Percentiles rank a stretch among this genome's conserved stretches.
These are phyloP conservation scores for Arctium lappa DNA, from an alignment of 129 eudicot species.

Conservation along the genomic window DNA sequence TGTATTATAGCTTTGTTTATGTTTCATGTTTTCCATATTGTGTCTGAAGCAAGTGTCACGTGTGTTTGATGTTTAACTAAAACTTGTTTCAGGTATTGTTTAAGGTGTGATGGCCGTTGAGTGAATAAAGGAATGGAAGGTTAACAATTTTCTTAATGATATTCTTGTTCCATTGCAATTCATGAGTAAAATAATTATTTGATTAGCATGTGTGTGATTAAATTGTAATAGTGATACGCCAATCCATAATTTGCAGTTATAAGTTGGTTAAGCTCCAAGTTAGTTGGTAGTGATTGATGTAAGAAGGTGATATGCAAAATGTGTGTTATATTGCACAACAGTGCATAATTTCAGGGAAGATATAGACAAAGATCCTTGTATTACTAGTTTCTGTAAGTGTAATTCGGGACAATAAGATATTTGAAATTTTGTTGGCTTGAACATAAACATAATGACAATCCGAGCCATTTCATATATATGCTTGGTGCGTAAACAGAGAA, in stretches of 20 bases:
- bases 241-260: not conserved
- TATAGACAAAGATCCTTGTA: not conserved
- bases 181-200: not conserved
- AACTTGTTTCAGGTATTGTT: not conserved
- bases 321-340: not conserved
- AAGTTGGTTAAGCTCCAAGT: not conserved
- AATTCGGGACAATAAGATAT: not conserved
- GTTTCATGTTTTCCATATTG: not conserved
- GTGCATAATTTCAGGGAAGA: not conserved
- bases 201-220: not conserved
- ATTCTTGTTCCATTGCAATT: not conserved
- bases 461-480: not conserved
- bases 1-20: constrained; percentile 15
- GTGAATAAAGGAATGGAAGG: constrained; percentile 16
- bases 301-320: not conserved
- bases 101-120: not conserved
- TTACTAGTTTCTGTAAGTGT: not conserved
- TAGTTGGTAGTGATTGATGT: not conserved
- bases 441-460: not conserved
- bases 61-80: constrained; percentile 6
- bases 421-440: not conserved
- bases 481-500: not conserved
- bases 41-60: constrained; percentile 7
- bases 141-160: constrained; percentile 6
- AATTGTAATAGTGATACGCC: not conserved